Conservation (phyloP, 805 yeast genomes). For the Starmera amethionina region DNA sequence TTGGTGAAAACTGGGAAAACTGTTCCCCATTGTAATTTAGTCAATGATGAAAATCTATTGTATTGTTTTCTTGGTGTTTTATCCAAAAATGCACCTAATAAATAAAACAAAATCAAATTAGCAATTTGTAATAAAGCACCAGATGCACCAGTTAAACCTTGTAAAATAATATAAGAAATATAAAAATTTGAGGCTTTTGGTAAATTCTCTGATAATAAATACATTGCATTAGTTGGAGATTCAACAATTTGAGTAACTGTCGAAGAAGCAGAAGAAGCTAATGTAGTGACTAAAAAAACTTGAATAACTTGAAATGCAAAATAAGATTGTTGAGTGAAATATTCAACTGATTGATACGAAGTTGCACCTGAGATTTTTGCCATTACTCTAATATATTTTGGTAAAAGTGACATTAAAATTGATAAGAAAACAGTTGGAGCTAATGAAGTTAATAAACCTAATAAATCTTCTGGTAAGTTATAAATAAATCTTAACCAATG, state of each 20-base stretch:
- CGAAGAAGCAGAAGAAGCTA: constrained; percentile 64
- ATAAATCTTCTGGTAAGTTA: constrained; percentile 38
- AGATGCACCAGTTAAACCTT: constrained; percentile 58
- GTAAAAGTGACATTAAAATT: constrained; percentile 55
- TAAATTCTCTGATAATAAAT: constrained; percentile 50
- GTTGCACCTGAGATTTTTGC: constrained; percentile 51
- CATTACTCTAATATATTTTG: constrained; percentile 54
- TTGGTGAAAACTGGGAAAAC: constrained; percentile 67
- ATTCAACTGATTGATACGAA: constrained; percentile 47
- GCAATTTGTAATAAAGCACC: constrained; percentile 57
- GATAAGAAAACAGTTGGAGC: constrained; percentile 61
- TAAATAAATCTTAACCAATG: constrained; percentile 48
- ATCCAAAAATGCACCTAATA: constrained; percentile 49
- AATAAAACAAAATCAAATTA: constrained; percentile 47
- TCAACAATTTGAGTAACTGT: constrained; percentile 53
- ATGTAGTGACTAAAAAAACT: constrained; percentile 59
- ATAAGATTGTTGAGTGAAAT: constrained; percentile 56
- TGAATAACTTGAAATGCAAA: constrained; percentile 66
- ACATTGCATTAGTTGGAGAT: constrained; percentile 49
- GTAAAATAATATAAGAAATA: constrained; percentile 57
- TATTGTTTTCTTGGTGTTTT: constrained; percentile 59
- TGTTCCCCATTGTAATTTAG: constrained; percentile 61
- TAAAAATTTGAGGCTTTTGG: constrained; percentile 70
- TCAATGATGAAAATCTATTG: constrained; percentile 44
- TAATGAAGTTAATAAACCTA: constrained; percentile 60